phyloP scores from a whole-genome alignment of 2,329 filamentous ascomycete species.

The Parafenestella ontariensis region DNA sequence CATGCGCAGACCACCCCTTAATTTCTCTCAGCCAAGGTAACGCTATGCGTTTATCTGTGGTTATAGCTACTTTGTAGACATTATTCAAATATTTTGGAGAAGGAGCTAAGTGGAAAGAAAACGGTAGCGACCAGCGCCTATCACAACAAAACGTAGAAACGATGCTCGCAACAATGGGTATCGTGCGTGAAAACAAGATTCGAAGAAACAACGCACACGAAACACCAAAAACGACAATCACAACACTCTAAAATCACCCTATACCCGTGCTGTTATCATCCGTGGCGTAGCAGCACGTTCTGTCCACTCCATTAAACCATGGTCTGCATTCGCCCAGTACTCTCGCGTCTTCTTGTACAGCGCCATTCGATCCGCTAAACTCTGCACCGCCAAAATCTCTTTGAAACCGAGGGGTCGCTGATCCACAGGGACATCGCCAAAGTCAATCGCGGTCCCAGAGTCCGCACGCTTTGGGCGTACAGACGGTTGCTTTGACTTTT shows the following conservation, averaged over 20 bases:
- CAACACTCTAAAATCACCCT: neutral
- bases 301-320: slow-evolving; percentile 42
- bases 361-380: slow-evolving; percentile 36
- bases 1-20: no score
- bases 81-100: neutral
- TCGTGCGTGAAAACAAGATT: neutral
- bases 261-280: neutral
- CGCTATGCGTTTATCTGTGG: no score
- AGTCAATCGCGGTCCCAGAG: slow-evolving; percentile 42
- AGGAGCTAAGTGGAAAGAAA: neutral
- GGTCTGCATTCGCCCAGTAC: slow-evolving; percentile 46
- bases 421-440: slow-evolving; percentile 22
- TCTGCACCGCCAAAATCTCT: slow-evolving; percentile 37
- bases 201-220: neutral
- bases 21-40: no score
- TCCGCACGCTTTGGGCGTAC: slow-evolving; percentile 34
- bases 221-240: neutral
- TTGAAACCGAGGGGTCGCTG: slow-evolving; percentile 40
- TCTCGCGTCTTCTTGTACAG: slow-evolving; percentile 43
- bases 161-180: neutral
- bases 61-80: no score
- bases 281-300: slow-evolving; percentile 4
- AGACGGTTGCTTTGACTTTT: neutral
- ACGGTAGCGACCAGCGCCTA: neutral
- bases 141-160: neutral